Evolutionary conservation across 176 grass and related monocot species (phyloP).

Genomic region (Zizania latifolia): DNA sequence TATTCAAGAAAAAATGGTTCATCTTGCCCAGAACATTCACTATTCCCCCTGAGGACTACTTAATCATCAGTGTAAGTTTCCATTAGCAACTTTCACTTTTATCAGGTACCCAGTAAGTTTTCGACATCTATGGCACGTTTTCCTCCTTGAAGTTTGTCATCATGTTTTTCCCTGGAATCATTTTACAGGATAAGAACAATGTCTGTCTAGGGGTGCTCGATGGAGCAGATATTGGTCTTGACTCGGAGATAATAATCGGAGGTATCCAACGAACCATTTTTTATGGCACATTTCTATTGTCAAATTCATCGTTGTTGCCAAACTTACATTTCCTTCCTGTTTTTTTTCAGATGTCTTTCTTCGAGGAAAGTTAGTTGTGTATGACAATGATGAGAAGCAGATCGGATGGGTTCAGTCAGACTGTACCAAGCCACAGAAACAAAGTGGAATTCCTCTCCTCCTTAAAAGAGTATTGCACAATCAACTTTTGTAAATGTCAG

Average conservation of each 20-base stretch:
- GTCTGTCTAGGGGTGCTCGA: constrained; percentile 80
- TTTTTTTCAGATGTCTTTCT: constrained; percentile 61
- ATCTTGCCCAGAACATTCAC: constrained; percentile 54
- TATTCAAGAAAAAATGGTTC: constrained; percentile 63
- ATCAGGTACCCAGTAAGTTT: neutral
- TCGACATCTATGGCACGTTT: neutral
- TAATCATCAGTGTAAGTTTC: constrained; percentile 66
- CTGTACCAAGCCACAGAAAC: constrained; percentile 49
- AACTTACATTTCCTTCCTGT: neutral
- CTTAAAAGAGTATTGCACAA: constrained; percentile 25
- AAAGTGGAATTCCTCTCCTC: constrained; percentile 49
- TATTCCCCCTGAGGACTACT: constrained; percentile 71
- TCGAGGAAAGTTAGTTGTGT: constrained; percentile 74
- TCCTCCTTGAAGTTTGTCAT: neutral
- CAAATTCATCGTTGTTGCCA: neutral
- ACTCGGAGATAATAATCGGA: constrained; percentile 76
- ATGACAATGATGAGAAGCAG: constrained; percentile 65
- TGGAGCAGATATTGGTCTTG: constrained; percentile 53
- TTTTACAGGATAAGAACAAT: constrained; percentile 73
- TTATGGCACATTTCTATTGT: neutral
- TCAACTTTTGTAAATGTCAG: constrained; percentile 20
- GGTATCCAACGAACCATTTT: constrained; percentile 34
- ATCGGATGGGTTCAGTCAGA: constrained; percentile 70
- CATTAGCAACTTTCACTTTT: neutral
- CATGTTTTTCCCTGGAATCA: neutral